Evolutionary conservation across 495 filamentous ascomycete species (phyloP), one percentile per base, ranked within the genome.

Genomic region (Neurospora sp.): DNA sequence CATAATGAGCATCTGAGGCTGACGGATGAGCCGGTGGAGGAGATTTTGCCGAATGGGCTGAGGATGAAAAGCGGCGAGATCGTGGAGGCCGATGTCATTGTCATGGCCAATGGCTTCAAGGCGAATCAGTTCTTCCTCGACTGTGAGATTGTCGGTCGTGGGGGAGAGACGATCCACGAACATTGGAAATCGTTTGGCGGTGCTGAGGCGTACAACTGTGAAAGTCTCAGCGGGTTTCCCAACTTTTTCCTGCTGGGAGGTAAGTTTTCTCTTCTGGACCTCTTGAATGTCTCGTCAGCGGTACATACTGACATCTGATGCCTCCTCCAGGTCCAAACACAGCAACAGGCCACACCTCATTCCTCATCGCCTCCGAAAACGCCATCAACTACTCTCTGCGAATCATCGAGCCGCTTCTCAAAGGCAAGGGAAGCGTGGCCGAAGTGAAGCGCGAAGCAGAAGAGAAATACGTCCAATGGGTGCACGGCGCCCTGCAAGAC

Each of bases 101-200:
- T 85, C 9, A 74, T 83, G 38, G 83, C 82, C 3, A 85, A 78
- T 39, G 83, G 83, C 4, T 85, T 84, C 70, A 59, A 80, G 70
- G 79, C 81, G 1, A 73, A 77, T 35, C 27, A 76, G 14, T 82
- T 80, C 41, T 74, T 82, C 40, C 72, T 70, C 3, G 79, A 76
- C 0, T 76, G 84, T 39, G 74, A 82, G n/a, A 73, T 86, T 9
- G 59, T 81, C 16, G 84, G 84, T 3, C 74, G 71, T 3, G 59
- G 71, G 0, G 81, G 81, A 1, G 73, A 75, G 53, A 74, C 76
- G 12, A 72, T 84, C n/a, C 35, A 78, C 8, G n/a, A 83, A 41
- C 81, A 85, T 59, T 84, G 82, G 83, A 71, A 79, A 8, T 70
- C 72, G 10, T 71, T 74, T 35, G 75, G 78, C 8, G 84, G 83